Base-by-base conservation (phyloP, 495 filamentous ascomycete genomes). In the Collariella sp. region DNA sequence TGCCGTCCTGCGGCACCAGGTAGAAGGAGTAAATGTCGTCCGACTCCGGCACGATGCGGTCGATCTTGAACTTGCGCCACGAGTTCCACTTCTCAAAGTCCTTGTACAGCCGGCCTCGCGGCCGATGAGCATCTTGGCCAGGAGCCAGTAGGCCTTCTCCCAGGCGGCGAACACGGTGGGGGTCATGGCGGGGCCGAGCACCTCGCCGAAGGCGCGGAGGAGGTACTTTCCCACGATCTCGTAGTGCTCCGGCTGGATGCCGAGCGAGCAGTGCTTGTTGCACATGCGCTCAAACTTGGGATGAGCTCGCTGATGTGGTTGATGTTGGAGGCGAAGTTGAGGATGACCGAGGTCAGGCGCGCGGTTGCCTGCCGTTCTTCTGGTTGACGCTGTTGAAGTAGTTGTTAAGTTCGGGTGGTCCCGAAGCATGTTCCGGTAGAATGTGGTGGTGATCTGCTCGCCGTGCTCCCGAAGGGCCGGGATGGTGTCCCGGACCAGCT, bases 361-460 rank as follows among this genome's bases (percentile, higher is more conserved):
- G 72, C 4, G 83, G 75, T 58, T 89, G 85, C 56, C 81, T 78
- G 52, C 83, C 82, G 31, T 81, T 86, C 60, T 74, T 72, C 67
- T 86, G 82, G 68, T 88, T 83, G 50, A 83, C 73, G 47, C 68
- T 75, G 71, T 87, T 88, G 78, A 88, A 89, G 63, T 84, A 72
- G 59, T 78, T 74, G 57, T 83, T 76, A 9, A 89, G 77, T 43
- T 79, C 75, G 85, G 85, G 58, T 85, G 73, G 24, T 79, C 82
- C 19, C 59, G 64, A 11, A 89, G 71, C 77, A 89, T 79, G 64
- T 79, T 82, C 57, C 72, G 70, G 73, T 89, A 89, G 70, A 89
- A 87, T 54, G 74, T 70, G 29, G 71, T 76, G 5, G 83, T 83
- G 68, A 88, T 86, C 49, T 75, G 74, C 50, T 74, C 71, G 60